Conservation (phyloP, 306 rosid species). For the Rubus parviflorus region DNA sequence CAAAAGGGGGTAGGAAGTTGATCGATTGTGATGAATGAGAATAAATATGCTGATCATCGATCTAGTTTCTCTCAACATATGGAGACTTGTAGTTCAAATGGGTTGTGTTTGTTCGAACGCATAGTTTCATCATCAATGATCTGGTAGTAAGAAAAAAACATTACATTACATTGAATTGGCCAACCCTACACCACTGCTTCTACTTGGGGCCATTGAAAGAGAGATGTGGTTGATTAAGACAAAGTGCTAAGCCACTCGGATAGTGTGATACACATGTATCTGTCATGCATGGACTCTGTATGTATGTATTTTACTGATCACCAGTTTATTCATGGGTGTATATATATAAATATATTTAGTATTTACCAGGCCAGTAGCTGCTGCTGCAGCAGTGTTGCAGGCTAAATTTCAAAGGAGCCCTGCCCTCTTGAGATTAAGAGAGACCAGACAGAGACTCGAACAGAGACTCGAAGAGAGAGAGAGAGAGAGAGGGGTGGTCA, state of each 20-base stretch:
- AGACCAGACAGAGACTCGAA: not conserved
- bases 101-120: constrained; percentile 18
- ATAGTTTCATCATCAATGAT: constrained; percentile 6
- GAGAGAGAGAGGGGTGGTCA: constrained; percentile 31
- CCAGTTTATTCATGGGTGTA: not conserved
- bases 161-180: not conserved
- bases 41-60: not conserved
- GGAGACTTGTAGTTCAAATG: constrained; percentile 29
- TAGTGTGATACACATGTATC: not conserved
- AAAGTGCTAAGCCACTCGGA: not conserved
- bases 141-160: not conserved
- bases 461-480: not conserved
- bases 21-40: constrained; percentile 59
- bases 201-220: not conserved
- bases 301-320: not conserved
- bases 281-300: not conserved
- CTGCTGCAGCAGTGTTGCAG: constrained; percentile 7
- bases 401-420: constrained; percentile 22
- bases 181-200: not conserved
- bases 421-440: not conserved
- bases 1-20: constrained; percentile 60
- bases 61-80: not conserved
- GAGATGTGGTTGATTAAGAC: not conserved
- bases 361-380: constrained; percentile 4
- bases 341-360: not conserved